Evolutionary conservation across 257 asterid genomes (phyloP).

Genomic region (Solanum neorickii): DNA sequence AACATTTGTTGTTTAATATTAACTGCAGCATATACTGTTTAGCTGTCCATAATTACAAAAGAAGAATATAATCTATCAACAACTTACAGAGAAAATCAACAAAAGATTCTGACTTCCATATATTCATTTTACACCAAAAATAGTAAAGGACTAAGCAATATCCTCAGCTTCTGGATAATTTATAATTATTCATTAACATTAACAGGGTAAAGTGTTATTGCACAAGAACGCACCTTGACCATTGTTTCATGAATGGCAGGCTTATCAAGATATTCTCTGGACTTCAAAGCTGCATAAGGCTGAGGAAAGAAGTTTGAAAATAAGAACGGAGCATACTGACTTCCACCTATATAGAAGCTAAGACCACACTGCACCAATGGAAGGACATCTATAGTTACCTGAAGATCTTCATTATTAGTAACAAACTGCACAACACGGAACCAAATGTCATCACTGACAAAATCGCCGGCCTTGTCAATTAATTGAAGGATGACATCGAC

Average conservation of each 20-base stretch:
- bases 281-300: conserved; percentile 93
- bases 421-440: conserved; percentile 97
- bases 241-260: conserved; percentile 95
- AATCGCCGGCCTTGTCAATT: conserved; percentile 98
- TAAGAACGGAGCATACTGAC: neutral
- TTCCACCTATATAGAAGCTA: neutral
- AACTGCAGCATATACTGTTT: neutral
- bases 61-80: neutral
- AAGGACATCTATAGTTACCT: conserved; percentile 32
- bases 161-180: neutral
- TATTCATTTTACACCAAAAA: neutral
- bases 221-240: conserved; percentile 64
- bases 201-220: neutral
- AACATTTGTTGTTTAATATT: neutral
- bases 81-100: neutral
- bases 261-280: conserved; percentile 88
- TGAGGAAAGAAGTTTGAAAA: conserved; percentile 5
- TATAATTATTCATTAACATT: neutral
- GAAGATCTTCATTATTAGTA: conserved; percentile 91
- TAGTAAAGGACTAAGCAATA: neutral
- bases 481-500: conserved; percentile 96
- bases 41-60: neutral
- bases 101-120: neutral
- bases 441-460: conserved; percentile 98
- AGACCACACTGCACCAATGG: neutral